phyloP scores from a whole-genome alignment of 306 rosid genomes.

The Lathyrus aphaca region DNA sequence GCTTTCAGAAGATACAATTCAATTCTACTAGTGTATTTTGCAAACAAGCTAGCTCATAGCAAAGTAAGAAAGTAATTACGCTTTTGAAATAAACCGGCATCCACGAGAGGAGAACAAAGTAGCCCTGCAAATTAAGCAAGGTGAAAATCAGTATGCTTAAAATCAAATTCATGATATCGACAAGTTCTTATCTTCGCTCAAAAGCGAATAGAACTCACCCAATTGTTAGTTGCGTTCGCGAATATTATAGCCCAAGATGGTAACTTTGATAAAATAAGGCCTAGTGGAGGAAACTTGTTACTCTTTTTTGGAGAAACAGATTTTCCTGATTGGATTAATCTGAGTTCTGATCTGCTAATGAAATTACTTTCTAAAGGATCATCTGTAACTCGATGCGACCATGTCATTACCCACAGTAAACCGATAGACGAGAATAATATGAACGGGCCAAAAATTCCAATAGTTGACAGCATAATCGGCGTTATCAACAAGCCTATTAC shows the following conservation, averaged over 20 bases:
- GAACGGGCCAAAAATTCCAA: slow-evolving; percentile 83
- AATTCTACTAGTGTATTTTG: neutral
- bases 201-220: slow-evolving; percentile 65
- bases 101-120: slow-evolving; percentile 98
- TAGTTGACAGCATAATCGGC: slow-evolving; percentile 74
- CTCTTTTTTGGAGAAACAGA: slow-evolving; percentile 35
- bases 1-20: neutral
- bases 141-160: slow-evolving; percentile 33
- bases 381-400: slow-evolving; percentile 65
- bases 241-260: slow-evolving; percentile 90
- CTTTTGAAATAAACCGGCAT: slow-evolving; percentile 97
- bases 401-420: slow-evolving; percentile 66
- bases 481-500: slow-evolving; percentile 80
- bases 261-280: slow-evolving; percentile 70
- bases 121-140: slow-evolving; percentile 65
- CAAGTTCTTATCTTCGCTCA: slow-evolving; percentile 1
- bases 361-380: slow-evolving; percentile 66
- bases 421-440: slow-evolving; percentile 79
- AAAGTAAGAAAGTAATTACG: slow-evolving; percentile 50
- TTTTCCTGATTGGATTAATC: slow-evolving; percentile 80
- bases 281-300: slow-evolving; percentile 59
- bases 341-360: slow-evolving; percentile 64
- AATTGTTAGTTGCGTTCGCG: slow-evolving; percentile 86
- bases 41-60: slow-evolving; percentile 1
- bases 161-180: neutral